These are phyloP conservation scores for Globisporangium ultimum DNA, from an alignment of 352 stramenopile genomes.

Conservation along the genomic window DNA sequence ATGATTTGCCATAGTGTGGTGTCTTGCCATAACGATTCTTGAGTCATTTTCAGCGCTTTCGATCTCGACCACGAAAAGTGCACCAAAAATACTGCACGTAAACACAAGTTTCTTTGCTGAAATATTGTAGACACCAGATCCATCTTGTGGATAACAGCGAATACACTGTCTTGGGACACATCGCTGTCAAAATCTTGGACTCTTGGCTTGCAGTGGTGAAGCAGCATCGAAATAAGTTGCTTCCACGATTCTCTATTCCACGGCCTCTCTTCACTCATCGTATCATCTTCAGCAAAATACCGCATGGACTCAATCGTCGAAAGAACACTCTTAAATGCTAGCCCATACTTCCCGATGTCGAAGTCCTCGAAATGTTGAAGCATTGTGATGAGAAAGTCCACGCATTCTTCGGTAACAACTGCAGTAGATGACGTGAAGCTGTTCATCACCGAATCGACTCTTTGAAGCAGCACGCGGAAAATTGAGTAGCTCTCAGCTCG, in stretches of 20 bases:
- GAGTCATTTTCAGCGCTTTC: conserved; percentile 24
- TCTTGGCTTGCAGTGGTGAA: conserved; percentile 22
- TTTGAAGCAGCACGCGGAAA: conserved; percentile 38
- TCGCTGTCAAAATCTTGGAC: conserved; percentile 15
- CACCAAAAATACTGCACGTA: conserved; percentile 34
- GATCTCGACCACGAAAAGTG: conserved; percentile 48
- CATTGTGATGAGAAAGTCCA: conserved; percentile 44
- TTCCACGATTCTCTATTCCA: conserved; percentile 6
- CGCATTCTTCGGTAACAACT: conserved; percentile 24
- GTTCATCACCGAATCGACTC: conserved; percentile 43
- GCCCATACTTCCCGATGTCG: conserved; percentile 42
- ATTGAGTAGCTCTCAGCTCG: conserved; percentile 38
- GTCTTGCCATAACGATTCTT: conserved; percentile 37
- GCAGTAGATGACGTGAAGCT: conserved; percentile 26
- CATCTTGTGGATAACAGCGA: conserved; percentile 1
- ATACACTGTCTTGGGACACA: neutral
- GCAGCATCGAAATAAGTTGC: conserved; percentile 20
- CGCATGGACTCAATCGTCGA: conserved; percentile 31
- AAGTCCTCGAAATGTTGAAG: conserved; percentile 45
- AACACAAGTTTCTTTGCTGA: conserved; percentile 17
- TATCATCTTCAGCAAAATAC: conserved; percentile 15
- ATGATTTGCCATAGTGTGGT: conserved; percentile 35
- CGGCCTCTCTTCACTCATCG: neutral
- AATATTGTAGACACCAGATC: conserved; percentile 18
- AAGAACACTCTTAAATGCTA: conserved; percentile 34